Percentiles rank a stretch among this genome's conserved stretches.
Conservation (phyloP, 2,329 filamentous ascomycete species). For the Boeremia lycopersici region DNA sequence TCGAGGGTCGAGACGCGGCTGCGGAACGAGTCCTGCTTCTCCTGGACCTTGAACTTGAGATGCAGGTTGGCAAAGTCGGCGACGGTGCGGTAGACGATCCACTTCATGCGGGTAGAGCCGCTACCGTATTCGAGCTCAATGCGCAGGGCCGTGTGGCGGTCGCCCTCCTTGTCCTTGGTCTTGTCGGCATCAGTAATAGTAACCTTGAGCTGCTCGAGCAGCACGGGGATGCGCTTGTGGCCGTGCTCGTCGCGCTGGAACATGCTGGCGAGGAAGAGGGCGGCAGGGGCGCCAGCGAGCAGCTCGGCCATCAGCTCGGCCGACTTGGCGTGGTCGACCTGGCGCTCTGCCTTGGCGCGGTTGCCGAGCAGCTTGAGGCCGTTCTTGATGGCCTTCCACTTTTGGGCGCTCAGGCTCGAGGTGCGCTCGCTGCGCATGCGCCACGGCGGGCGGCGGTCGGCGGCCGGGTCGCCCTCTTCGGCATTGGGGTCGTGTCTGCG, state of each 20-base stretch:
- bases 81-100: conserved; percentile 86
- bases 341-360: conserved; percentile 79
- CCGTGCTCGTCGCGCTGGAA: conserved; percentile 96
- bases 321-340: conserved; percentile 92
- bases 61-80: conserved; percentile 92
- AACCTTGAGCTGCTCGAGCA: conserved; percentile 93
- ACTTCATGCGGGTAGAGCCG: conserved; percentile 94
- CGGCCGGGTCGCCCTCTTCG: conserved; percentile 37
- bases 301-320: conserved; percentile 96
- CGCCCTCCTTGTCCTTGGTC: conserved; percentile 40
- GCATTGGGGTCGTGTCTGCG: conserved; percentile 42
- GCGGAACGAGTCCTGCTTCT: conserved; percentile 82
- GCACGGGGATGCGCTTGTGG: conserved; percentile 90
- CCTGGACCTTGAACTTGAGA: conserved; percentile 87
- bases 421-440: conserved; percentile 54
- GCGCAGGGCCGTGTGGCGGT: conserved; percentile 82
- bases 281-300: conserved; percentile 88
- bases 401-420: conserved; percentile 66
- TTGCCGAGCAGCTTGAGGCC: conserved; percentile 78
- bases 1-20: conserved; percentile 56
- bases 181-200: conserved; percentile 78
- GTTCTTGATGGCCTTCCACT: conserved; percentile 93
- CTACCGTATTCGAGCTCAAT: conserved; percentile 97
- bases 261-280: conserved; percentile 94
- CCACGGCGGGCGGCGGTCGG: conserved; percentile 52